phyloP scores from a whole-genome alignment of 2,329 filamentous ascomycete species.

The Huntiella moniliformis region DNA sequence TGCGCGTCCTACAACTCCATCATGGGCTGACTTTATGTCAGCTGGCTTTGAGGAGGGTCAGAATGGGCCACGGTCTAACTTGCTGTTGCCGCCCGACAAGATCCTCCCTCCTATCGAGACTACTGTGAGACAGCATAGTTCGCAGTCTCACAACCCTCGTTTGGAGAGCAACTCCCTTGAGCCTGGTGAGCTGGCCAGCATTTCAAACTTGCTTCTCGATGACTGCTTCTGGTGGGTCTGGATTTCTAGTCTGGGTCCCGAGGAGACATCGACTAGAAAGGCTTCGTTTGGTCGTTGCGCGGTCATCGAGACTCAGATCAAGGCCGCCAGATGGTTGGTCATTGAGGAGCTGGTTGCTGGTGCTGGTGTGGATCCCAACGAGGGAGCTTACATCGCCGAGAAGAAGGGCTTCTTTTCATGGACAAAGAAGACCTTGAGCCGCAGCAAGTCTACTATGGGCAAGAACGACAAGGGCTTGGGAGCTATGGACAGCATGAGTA shows the following conservation, averaged over 20 bases:
- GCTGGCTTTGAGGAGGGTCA: constrained; percentile 73
- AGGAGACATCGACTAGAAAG: constrained; percentile 73
- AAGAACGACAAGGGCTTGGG: constrained; percentile 25
- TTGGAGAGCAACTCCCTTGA: constrained; percentile 59
- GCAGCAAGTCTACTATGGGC: constrained; percentile 50
- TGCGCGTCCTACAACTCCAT: constrained; percentile 79
- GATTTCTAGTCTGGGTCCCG: constrained; percentile 87
- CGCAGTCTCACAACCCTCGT: constrained; percentile 61
- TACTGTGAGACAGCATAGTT: constrained; percentile 57
- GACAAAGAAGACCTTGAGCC: constrained; percentile 47
- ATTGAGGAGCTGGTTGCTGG: constrained; percentile 95
- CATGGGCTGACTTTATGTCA: constrained; percentile 94
- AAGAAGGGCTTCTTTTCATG: constrained; percentile 92
- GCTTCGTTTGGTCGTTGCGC: constrained; percentile 88
- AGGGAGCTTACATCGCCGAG: constrained; percentile 78
- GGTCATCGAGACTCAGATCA: constrained; percentile 72
- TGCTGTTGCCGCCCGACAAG: constrained; percentile 82
- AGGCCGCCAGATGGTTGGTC: constrained; percentile 70
- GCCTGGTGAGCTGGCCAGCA: constrained; percentile 86
- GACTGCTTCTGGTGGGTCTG: constrained; percentile 99
- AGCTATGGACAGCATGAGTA: constrained; percentile 38
- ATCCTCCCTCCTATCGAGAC: constrained; percentile 67
- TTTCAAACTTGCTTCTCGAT: constrained; percentile 68
- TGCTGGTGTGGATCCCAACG: constrained; percentile 65
- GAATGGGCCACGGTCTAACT: constrained; percentile 33